Conservation (phyloP, 306 rosid genomes). For the Canavalia gladiata region DNA sequence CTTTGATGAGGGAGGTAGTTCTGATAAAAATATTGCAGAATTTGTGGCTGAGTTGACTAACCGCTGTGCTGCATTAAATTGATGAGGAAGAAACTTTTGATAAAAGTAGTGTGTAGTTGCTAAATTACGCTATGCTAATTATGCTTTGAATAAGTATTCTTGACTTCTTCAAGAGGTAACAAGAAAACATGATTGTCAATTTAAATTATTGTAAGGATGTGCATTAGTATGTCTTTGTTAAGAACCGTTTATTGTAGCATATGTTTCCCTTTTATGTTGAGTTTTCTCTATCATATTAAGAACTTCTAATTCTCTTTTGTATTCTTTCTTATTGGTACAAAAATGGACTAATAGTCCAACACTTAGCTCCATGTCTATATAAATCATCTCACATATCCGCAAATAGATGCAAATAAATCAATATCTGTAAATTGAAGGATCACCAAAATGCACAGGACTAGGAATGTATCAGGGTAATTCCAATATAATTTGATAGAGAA, state of each 20-base stretch:
- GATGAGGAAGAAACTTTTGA: not conserved
- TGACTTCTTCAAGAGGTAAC: not conserved
- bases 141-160: not conserved
- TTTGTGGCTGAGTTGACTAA: slow-evolving; percentile 37
- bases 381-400: not conserved
- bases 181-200: not conserved
- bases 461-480: not conserved
- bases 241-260: not conserved
- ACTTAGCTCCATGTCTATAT: not conserved
- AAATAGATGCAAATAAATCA: not conserved
- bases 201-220: not conserved
- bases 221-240: not conserved
- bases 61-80: not conserved
- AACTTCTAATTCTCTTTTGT: not conserved
- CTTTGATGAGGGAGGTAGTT: slow-evolving; percentile 46
- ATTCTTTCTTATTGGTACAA: not conserved
- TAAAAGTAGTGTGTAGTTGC: not conserved
- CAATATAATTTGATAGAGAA: not conserved
- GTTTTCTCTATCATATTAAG: slow-evolving; percentile 1
- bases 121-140: not conserved
- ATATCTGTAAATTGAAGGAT: not conserved
- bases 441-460: not conserved
- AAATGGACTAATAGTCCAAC: not conserved
- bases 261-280: not conserved
- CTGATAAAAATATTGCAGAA: slow-evolving; percentile 38